phyloP scores from a whole-genome alignment of 225 moss, liverwort and hornwort species.

The Straminergon stramineum region DNA sequence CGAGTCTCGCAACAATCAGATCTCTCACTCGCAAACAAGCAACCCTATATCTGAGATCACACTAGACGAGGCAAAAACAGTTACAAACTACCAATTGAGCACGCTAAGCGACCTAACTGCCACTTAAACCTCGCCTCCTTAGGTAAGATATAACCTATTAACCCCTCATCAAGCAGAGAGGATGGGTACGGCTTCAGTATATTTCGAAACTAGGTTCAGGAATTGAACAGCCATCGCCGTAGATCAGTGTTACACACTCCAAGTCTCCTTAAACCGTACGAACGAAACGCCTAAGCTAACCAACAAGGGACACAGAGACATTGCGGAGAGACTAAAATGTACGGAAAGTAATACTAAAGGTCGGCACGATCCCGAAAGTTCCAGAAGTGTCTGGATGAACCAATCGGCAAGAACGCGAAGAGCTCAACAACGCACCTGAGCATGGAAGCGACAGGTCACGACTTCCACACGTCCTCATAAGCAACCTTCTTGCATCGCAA shows the following conservation, averaged over 20 bases:
- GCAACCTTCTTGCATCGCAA: slow-evolving; percentile 29
- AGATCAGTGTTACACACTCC: not conserved
- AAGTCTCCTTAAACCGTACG: not conserved
- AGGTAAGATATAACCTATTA: not conserved
- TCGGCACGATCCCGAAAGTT: not conserved
- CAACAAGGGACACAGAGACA: not conserved
- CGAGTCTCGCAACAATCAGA: not conserved
- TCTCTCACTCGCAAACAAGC: not conserved
- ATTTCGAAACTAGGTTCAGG: not conserved
- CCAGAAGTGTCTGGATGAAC: not conserved
- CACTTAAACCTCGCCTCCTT: not conserved
- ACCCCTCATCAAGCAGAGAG: not conserved
- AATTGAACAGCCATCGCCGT: not conserved
- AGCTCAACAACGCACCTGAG: slow-evolving; percentile 21
- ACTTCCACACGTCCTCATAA: slow-evolving; percentile 26
- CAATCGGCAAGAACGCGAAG: not conserved
- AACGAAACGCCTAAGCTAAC: not conserved
- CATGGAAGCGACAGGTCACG: slow-evolving; percentile 6
- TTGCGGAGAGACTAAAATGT: not conserved
- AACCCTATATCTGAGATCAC: slow-evolving; percentile 16
- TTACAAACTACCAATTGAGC: slow-evolving; percentile 27
- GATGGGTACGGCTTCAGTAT: not conserved
- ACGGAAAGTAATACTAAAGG: not conserved
- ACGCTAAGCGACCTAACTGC: slow-evolving; percentile 17
- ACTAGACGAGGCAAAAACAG: slow-evolving; percentile 21